Evolutionary conservation across 2,329 filamentous ascomycete genomes (phyloP).

Genomic region (Scytalidium lignicola): DNA sequence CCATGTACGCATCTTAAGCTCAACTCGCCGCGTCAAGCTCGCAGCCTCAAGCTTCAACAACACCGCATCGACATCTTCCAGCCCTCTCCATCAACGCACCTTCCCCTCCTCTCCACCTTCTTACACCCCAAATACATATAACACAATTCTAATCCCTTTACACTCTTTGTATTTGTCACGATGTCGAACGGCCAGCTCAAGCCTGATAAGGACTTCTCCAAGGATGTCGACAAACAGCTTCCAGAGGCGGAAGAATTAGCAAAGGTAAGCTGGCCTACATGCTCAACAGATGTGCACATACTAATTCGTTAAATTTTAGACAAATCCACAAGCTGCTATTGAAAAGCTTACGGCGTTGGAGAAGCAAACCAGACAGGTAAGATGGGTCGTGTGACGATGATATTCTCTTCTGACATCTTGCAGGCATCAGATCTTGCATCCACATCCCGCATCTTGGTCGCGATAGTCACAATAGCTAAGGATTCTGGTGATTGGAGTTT

Average conservation of each 20-base stretch:
- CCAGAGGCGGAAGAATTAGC: conserved; percentile 87
- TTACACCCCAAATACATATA: not conserved
- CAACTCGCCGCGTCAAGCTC: not conserved
- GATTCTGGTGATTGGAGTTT: conserved; percentile 87
- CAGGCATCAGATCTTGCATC: conserved; percentile 94
- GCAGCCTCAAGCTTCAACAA: not conserved
- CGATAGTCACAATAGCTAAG: conserved; percentile 93
- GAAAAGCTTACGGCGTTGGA: conserved; percentile 90
- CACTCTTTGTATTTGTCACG: conserved; percentile 5
- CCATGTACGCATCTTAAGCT: not conserved
- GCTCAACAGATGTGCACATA: conserved; percentile 13
- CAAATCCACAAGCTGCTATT: conserved; percentile 78
- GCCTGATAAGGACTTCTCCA: conserved; percentile 97
- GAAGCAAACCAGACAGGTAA: conserved; percentile 95
- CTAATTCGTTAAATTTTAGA: conserved; percentile 39
- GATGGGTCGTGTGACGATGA: conserved; percentile 13
- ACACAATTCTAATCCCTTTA: not conserved
- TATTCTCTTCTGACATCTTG: conserved; percentile 21
- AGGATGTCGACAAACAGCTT: conserved; percentile 88
- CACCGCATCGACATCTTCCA: not conserved
- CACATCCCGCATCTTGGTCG: conserved; percentile 80
- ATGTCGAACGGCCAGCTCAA: conserved; percentile 31
- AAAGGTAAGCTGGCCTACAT: conserved; percentile 50
- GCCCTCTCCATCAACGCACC: not conserved
- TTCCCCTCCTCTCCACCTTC: not conserved